phyloP scores from a whole-genome alignment of 2,329 filamentous ascomycete genomes.

The Penicillium brevicompactum region DNA sequence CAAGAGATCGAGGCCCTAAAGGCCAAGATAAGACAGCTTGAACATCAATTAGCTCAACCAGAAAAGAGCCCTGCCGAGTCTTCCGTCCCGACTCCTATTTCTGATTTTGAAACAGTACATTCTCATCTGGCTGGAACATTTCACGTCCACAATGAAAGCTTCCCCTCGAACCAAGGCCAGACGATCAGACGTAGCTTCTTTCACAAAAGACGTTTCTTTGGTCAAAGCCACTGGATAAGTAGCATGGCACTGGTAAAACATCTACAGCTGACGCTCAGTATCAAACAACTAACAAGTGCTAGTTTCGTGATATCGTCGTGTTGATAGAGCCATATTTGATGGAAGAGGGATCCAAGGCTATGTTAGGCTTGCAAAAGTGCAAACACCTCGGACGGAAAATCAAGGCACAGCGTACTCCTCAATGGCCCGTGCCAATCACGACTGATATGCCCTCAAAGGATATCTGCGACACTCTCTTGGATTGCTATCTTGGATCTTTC shows the following conservation, averaged over 20 bases:
- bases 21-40: conserved; percentile 46
- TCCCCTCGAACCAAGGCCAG: conserved; percentile 31
- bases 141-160: conserved; percentile 45
- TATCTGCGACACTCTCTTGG: conserved; percentile 53
- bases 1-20: conserved; percentile 44
- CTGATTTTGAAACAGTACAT: conserved; percentile 41
- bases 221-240: conserved; percentile 60
- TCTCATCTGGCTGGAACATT: conserved; percentile 48
- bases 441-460: conserved; percentile 47
- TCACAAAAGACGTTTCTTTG: conserved; percentile 59
- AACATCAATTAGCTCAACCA: conserved; percentile 44
- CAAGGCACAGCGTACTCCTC: conserved; percentile 52
- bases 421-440: conserved; percentile 50
- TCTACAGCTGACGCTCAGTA: background rate
- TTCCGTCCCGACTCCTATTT: conserved; percentile 20
- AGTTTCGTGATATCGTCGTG: conserved; percentile 41
- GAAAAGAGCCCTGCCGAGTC: conserved; percentile 18
- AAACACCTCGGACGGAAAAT: conserved; percentile 57
- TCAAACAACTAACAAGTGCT: background rate
- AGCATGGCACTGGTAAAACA: conserved; percentile 33
- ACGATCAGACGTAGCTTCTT: conserved; percentile 48
- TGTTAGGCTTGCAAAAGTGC: conserved; percentile 49
- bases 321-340: conserved; percentile 45
- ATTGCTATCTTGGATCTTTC: conserved; percentile 57
- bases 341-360: conserved; percentile 41